A percentile compares a stretch with the other conserved stretches of the same genome.
Evolutionary conservation across 768 basidiomycete species (phyloP).

Genomic region (Suillus brevipes): DNA sequence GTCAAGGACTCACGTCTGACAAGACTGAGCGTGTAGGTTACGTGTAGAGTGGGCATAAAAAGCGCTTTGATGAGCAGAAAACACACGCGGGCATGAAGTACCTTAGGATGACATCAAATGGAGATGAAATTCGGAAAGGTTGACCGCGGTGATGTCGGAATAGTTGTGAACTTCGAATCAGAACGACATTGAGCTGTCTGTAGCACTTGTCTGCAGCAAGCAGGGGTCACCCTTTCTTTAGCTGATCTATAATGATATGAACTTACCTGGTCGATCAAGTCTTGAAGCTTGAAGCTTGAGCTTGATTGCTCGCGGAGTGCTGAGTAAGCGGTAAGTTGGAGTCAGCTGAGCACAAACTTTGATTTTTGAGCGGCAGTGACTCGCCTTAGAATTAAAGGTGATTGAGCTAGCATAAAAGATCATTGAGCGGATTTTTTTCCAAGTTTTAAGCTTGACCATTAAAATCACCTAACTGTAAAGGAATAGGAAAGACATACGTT

Average conservation of each 20-base stretch:
- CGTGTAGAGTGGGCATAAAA: neutral
- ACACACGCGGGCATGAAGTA: conserved; percentile 2
- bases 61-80: neutral
- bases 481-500: conserved; percentile 6
- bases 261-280: neutral
- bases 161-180: neutral
- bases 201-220: neutral
- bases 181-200: neutral
- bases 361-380: neutral
- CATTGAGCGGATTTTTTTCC: neutral
- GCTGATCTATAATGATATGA: neutral
- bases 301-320: conserved; percentile 8
- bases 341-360: conserved; percentile 5
- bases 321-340: neutral
- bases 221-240: no score
- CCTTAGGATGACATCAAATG: neutral
- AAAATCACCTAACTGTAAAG: neutral
- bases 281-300: conserved; percentile 5
- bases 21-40: neutral
- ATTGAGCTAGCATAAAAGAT: neutral
- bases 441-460: neutral
- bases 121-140: neutral
- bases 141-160: neutral
- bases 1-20: neutral
- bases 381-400: neutral